phyloP scores from a whole-genome alignment of 2,329 filamentous ascomycete species.

The Cladosporium halotolerans region DNA sequence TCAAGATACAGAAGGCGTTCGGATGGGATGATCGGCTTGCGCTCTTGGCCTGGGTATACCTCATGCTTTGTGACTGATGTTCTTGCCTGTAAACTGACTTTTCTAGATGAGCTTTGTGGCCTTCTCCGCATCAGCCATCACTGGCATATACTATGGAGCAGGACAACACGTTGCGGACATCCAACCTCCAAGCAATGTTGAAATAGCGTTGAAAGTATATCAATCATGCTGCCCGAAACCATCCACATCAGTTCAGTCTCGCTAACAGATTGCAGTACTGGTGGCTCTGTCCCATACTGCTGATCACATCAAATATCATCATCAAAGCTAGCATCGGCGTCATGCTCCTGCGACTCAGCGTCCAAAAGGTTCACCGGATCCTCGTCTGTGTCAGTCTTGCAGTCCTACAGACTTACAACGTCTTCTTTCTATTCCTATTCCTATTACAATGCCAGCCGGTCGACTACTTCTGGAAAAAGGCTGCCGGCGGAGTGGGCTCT shows the following conservation, averaged over 20 bases:
- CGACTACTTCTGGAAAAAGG: constrained; percentile 16
- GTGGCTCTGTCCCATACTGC: constrained; percentile 33
- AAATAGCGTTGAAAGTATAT: constrained; percentile 18
- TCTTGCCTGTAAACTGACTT: not conserved
- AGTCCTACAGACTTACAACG: constrained; percentile 14
- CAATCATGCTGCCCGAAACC: not conserved
- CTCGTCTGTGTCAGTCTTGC: constrained; percentile 12
- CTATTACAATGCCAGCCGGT: constrained; percentile 16
- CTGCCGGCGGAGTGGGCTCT: constrained; percentile 11
- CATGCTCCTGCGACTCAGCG: constrained; percentile 15
- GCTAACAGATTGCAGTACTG: constrained; percentile 26
- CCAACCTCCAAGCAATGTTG: constrained; percentile 14
- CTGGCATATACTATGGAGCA: constrained; percentile 34
- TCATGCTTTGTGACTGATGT: not conserved
- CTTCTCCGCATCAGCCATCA: constrained; percentile 37
- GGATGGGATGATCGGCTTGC: constrained; percentile 7
- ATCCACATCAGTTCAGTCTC: not conserved
- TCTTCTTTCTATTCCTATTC: constrained; percentile 17
- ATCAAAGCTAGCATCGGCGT: constrained; percentile 18
- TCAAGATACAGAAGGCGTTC: constrained; percentile 2
- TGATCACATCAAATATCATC: constrained; percentile 16
- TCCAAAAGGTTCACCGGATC: constrained; percentile 8
- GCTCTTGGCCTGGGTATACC: not conserved
- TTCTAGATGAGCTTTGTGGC: constrained; percentile 12
- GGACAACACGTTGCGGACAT: constrained; percentile 34